Conservation (phyloP, 345 rosid genomes). For the Turritis glabra region DNA sequence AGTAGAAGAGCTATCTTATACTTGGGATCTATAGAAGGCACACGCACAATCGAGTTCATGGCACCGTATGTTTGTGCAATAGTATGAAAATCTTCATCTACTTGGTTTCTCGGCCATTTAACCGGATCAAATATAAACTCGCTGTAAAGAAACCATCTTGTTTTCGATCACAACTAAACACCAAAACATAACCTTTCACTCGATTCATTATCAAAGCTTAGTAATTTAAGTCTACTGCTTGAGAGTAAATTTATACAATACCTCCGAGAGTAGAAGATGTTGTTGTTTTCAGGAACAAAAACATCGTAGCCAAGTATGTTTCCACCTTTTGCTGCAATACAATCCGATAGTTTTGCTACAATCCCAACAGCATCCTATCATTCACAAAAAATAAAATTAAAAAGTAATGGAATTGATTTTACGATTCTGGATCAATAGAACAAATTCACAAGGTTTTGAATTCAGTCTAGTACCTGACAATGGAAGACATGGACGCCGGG, state of each 20-base stretch:
- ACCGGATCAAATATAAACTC: conserved; percentile 69
- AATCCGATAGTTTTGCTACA: conserved; percentile 84
- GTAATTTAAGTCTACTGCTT: background rate
- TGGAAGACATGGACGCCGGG: conserved; percentile 91
- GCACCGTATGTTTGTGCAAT: conserved; percentile 63
- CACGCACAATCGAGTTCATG: conserved; percentile 69
- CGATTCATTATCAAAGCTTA: background rate
- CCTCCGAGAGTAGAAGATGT: conserved; percentile 95
- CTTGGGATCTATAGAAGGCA: conserved; percentile 77
- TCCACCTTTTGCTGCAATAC: conserved; percentile 90
- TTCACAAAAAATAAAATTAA: background rate
- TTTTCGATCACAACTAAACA: background rate
- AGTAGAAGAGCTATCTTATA: conserved; percentile 85
- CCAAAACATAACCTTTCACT: background rate
- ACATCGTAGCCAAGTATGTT: conserved; percentile 92
- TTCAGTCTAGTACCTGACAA: conserved; percentile 57
- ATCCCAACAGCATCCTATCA: conserved; percentile 54
- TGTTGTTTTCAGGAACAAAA: conserved; percentile 77
- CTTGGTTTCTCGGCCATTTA: conserved; percentile 75
- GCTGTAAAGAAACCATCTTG: conserved; percentile 36
- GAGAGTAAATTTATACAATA: background rate
- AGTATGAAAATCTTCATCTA: conserved; percentile 70
- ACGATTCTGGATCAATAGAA: background rate
- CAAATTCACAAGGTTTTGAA: background rate
- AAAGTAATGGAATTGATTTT: background rate